A percentile compares a stretch with the other conserved stretches of the same genome.
Conservation (phyloP, 352 stramenopile genomes). For the Globisporangium recalcitrans region DNA sequence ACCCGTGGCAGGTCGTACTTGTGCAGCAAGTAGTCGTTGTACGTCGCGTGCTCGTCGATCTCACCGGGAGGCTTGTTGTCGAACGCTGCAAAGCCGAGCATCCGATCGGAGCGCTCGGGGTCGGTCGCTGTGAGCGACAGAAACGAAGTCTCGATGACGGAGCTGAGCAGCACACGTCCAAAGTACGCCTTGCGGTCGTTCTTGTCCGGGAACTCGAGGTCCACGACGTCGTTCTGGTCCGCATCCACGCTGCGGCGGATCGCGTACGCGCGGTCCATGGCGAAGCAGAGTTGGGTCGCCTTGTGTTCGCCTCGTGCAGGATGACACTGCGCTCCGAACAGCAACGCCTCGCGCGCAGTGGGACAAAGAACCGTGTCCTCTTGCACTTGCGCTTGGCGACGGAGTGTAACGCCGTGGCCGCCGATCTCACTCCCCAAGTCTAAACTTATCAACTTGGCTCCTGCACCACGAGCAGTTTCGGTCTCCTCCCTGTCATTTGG, state of each 20-base stretch:
- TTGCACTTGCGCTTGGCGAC: too few species aligned
- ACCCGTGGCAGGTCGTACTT: conserved; percentile 53
- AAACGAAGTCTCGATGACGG: conserved; percentile 70
- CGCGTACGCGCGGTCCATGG: conserved; percentile 32
- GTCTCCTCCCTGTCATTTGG: neutral
- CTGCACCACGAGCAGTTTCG: neutral
- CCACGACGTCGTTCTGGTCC: conserved; percentile 52
- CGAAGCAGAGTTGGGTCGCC: neutral
- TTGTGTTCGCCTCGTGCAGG: neutral
- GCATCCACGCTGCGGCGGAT: conserved; percentile 57
- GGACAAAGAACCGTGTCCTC: too few species aligned
- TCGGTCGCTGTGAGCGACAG: conserved; percentile 64
- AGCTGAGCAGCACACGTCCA: conserved; percentile 40
- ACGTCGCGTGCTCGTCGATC: conserved; percentile 29
- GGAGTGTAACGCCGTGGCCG: neutral
- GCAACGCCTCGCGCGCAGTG: too few species aligned
- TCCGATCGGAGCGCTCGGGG: conserved; percentile 33
- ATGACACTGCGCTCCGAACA: neutral
- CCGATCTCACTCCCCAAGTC: neutral
- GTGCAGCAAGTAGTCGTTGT: conserved; percentile 35
- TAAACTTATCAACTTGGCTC: neutral
- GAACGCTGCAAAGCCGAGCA: conserved; percentile 63
- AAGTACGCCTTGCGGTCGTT: conserved; percentile 60
- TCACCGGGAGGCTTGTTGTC: conserved; percentile 47
- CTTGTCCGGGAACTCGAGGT: conserved; percentile 58